These are phyloP conservation scores for Aspergillus avenaceus DNA, from an alignment of 495 filamentous ascomycete species.

Conservation along the genomic window DNA sequence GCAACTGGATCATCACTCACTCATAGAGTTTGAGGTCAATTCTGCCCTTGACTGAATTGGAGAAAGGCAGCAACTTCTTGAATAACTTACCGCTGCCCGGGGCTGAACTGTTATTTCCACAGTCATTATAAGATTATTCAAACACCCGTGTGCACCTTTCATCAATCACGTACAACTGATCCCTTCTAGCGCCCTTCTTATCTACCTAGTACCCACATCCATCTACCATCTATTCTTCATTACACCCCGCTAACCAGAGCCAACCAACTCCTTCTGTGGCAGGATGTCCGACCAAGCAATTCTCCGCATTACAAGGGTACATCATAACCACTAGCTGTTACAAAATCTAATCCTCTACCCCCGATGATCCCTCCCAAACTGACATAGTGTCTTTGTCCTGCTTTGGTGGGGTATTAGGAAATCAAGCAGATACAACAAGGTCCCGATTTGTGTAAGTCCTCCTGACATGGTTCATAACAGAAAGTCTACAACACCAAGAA, in stretches of 20 bases:
- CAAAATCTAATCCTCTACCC: too few relatives aligned
- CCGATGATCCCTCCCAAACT: conserved; percentile 28
- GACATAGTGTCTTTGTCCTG: conserved; percentile 9
- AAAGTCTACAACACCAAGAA: not conserved
- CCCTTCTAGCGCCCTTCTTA: not conserved
- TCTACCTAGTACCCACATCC: too few relatives aligned
- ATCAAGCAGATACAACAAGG: conserved; percentile 76
- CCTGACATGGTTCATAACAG: not conserved
- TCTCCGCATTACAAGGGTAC: conserved; percentile 78
- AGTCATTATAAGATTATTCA: not conserved
- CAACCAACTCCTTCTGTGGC: not conserved
- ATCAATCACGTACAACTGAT: not conserved
- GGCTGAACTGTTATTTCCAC: not conserved
- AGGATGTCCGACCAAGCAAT: conserved; percentile 82
- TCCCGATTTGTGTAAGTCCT: conserved; percentile 70
- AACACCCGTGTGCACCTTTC: not conserved
- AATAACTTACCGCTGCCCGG: too few relatives aligned
- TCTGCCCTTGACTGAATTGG: too few relatives aligned
- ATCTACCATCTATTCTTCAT: not conserved
- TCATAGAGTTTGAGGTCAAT: too few relatives aligned
- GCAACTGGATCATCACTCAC: too few relatives aligned
- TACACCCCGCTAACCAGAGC: not conserved
- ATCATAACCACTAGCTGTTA: not conserved
- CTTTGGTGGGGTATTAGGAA: conserved; percentile 53
- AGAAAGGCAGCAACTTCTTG: not conserved